A percentile compares a stretch with the other conserved stretches of the same genome.
Evolutionary conservation across 73 alveolate species (phyloP).

Genomic region (Paramecium pentaurelia): DNA sequence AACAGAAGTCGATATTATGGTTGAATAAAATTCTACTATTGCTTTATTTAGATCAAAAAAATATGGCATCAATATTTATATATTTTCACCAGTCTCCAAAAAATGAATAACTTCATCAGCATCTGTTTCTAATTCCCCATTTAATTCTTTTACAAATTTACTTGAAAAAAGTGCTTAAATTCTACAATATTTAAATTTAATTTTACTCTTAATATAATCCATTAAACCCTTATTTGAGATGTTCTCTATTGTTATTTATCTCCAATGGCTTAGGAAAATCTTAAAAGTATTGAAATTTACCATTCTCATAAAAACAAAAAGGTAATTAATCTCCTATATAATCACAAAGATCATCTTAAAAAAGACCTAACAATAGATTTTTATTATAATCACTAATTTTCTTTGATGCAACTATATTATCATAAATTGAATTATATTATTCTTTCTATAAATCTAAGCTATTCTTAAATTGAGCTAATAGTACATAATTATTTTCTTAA

Average conservation of each 20-base stretch:
- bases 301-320: background rate
- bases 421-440: background rate
- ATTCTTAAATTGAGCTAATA: background rate
- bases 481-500: background rate
- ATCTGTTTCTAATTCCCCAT: background rate
- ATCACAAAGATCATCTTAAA: background rate
- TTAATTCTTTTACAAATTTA: background rate
- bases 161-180: background rate
- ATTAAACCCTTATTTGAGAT: background rate
- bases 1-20: background rate
- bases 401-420: background rate
- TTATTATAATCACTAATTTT: background rate
- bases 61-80: background rate
- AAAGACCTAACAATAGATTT: background rate
- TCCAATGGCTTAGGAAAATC: background rate
- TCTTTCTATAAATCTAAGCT: background rate
- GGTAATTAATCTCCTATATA: background rate
- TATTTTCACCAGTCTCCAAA: background rate
- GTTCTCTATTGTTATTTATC: background rate
- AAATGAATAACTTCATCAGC: background rate
- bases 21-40: background rate
- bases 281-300: background rate
- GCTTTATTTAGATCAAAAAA: background rate
- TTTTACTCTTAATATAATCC: background rate
- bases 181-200: background rate